Conservation (phyloP, 441 rosid genomes). For the Dalechampia spathulata region DNA sequence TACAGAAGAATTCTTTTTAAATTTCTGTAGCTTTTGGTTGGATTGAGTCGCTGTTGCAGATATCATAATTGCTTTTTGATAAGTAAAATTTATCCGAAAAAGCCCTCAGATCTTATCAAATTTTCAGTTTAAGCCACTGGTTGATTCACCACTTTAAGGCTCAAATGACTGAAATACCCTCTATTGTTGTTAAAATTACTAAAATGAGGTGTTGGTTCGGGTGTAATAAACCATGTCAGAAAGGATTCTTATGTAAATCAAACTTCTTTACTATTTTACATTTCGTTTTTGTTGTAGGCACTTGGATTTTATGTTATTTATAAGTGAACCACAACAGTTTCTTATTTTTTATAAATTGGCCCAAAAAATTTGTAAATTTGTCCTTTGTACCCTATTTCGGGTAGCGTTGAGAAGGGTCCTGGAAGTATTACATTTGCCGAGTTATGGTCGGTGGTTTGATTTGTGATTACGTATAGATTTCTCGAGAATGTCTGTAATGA, state of each 20-base stretch:
- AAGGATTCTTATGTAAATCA: slow-evolving; percentile 17
- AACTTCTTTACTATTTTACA: background rate
- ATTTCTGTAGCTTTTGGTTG: slow-evolving; percentile 26
- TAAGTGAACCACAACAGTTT: background rate
- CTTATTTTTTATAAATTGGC: background rate
- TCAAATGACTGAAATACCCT: slow-evolving; percentile 9
- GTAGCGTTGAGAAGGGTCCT: too few species aligned
- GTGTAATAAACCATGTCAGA: background rate
- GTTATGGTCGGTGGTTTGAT: too few species aligned
- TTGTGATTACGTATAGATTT: too few species aligned
- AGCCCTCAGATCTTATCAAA: slow-evolving; percentile 15
- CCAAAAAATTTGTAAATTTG: too few species aligned
- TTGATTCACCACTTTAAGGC: background rate
- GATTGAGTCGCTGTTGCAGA: slow-evolving; percentile 35
- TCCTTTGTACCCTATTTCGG: too few species aligned
- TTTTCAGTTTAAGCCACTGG: slow-evolving; percentile 8
- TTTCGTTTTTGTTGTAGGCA: background rate
- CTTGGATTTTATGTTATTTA: slow-evolving; percentile 1
- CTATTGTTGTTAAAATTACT: background rate
- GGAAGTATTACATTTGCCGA: too few species aligned
- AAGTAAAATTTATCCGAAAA: slow-evolving; percentile 13
- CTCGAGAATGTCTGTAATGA: too few species aligned
- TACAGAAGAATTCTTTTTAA: too few species aligned
- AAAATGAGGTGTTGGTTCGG: too few species aligned
- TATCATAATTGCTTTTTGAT: slow-evolving; percentile 22